Percentiles rank a stretch among this genome's conserved stretches.
phyloP scores from a whole-genome alignment of 1,284 basidiomycete genomes.

The Boletus subluridellus region DNA sequence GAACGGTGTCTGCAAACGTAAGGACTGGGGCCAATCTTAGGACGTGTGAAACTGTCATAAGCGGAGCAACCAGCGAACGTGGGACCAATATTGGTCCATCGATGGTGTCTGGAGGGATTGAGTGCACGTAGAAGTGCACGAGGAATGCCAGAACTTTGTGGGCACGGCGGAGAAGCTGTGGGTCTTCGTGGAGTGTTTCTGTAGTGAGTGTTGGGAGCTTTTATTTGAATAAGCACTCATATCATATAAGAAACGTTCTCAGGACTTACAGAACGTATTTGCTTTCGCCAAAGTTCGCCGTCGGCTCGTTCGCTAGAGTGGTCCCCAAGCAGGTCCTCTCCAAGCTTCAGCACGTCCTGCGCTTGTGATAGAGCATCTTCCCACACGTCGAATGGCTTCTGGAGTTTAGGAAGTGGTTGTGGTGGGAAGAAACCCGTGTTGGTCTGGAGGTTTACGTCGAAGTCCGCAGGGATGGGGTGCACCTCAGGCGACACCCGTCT shows the following conservation, averaged over 20 bases:
- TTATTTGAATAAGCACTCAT: constrained; percentile 19
- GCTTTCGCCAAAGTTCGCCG: constrained; percentile 65
- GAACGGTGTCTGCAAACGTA: constrained; percentile 93
- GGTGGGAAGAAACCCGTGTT: constrained; percentile 89
- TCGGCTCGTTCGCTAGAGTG: constrained; percentile 48
- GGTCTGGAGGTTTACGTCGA: constrained; percentile 72
- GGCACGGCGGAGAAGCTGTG: constrained; percentile 72
- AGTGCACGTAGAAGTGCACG: constrained; percentile 87
- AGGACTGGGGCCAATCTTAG: constrained; percentile 89
- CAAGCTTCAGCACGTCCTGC: constrained; percentile 56
- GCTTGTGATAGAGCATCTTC: constrained; percentile 63
- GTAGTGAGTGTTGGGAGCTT: constrained; percentile 71
- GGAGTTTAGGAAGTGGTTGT: constrained; percentile 60
- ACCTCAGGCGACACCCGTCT: constrained; percentile 19
- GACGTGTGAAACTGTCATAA: constrained; percentile 70
- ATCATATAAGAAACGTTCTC: neutral
- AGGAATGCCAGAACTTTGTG: constrained; percentile 89
- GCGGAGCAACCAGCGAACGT: constrained; percentile 74
- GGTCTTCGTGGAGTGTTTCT: constrained; percentile 47
- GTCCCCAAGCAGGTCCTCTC: constrained; percentile 53
- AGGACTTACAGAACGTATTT: constrained; percentile 58
- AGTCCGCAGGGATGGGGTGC: constrained; percentile 44
- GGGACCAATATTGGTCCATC: constrained; percentile 60
- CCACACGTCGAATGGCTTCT: constrained; percentile 63
- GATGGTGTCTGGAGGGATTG: constrained; percentile 49